Evolutionary conservation across 345 rosid genomes (phyloP).

Genomic region (Turnera subulata): DNA sequence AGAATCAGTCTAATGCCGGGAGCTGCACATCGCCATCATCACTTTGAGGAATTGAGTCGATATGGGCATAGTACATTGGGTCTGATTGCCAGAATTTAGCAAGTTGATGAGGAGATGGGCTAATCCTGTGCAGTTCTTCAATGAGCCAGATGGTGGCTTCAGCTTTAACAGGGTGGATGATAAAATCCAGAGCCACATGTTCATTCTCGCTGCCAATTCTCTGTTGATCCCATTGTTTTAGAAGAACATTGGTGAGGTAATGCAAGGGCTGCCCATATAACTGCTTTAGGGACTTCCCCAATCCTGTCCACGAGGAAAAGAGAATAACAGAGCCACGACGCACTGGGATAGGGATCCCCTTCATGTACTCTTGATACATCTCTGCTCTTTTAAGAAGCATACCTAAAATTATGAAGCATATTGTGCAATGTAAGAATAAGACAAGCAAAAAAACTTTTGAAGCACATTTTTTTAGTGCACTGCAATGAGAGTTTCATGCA

Average conservation of each 20-base stretch:
- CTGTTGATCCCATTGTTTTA: constrained; percentile 68
- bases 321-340: constrained; percentile 74
- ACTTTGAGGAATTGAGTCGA: constrained; percentile 52
- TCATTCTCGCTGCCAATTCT: constrained; percentile 54
- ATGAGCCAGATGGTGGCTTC: constrained; percentile 84
- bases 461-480: no score
- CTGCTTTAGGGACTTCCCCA: constrained; percentile 66
- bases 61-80: constrained; percentile 45
- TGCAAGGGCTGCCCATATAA: constrained; percentile 83
- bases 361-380: constrained; percentile 86
- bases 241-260: constrained; percentile 66
- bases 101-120: constrained; percentile 55
- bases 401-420: constrained; percentile 28
- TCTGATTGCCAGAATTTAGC: constrained; percentile 66
- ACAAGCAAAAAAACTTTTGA: no score
- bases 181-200: constrained; percentile 43
- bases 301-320: constrained; percentile 66
- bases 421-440: background rate
- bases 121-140: constrained; percentile 69
- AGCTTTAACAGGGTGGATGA: constrained; percentile 77
- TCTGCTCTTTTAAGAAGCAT: constrained; percentile 48
- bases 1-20: no score
- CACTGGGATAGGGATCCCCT: constrained; percentile 50
- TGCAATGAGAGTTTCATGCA: no score
- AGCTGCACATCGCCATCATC: no score